A percentile compares a stretch with the other conserved stretches of the same genome.
phyloP scores from a whole-genome alignment of 345 rosid genomes.

The Arabidopsis thaliana region DNA sequence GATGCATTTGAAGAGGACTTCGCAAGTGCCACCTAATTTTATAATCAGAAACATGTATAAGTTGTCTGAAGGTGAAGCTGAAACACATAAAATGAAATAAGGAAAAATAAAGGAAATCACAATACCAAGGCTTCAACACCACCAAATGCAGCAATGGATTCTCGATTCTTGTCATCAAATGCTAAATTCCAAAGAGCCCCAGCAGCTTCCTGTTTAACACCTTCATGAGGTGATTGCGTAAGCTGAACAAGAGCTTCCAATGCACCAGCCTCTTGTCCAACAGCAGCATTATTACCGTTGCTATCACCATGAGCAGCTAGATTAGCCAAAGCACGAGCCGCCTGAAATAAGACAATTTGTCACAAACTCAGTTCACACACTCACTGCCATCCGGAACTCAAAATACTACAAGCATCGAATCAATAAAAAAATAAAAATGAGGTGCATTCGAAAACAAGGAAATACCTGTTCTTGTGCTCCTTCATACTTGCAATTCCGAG shows the following conservation, averaged over 20 bases:
- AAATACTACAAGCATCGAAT: conserved; percentile 1
- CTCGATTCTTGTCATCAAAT: conserved; percentile 73
- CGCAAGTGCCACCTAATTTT: conserved; percentile 81
- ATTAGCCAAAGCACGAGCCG: conserved; percentile 93
- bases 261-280: conserved; percentile 89
- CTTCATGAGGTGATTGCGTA: conserved; percentile 77
- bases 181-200: conserved; percentile 88
- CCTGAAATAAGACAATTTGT: conserved; percentile 45
- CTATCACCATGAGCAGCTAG: conserved; percentile 95
- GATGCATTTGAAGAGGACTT: conserved; percentile 75
- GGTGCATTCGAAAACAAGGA: conserved; percentile 8
- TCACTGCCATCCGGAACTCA: conserved; percentile 12
- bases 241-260: conserved; percentile 85
- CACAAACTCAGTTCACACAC: not conserved
- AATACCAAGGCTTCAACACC: conserved; percentile 86
- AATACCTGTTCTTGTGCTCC: conserved; percentile 81
- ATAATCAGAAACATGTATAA: conserved; percentile 35
- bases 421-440: not conserved
- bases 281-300: conserved; percentile 78
- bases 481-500: conserved; percentile 66
- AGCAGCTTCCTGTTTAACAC: conserved; percentile 92
- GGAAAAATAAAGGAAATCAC: not conserved
- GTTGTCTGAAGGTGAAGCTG: conserved; percentile 23
- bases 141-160: conserved; percentile 76
- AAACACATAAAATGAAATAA: not conserved